Evolutionary conservation across 2,329 filamentous ascomycete genomes (phyloP).

Genomic region (Colletotrichum agaves): DNA sequence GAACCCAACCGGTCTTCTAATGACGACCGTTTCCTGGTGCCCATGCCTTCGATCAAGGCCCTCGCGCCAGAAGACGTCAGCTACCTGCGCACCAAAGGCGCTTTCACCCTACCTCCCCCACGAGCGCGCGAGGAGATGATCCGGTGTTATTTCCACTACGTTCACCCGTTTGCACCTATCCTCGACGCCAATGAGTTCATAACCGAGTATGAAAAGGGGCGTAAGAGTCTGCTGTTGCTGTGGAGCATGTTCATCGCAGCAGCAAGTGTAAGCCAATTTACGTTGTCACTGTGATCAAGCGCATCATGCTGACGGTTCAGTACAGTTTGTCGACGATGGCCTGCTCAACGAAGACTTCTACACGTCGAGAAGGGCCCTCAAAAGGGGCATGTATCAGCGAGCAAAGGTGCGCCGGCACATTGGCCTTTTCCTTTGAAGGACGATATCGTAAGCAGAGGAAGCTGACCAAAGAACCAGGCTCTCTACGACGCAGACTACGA

Average conservation of each 20-base stretch:
- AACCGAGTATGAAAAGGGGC: slow-evolving; percentile 21
- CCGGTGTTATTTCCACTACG: slow-evolving; percentile 41
- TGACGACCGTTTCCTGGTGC: slow-evolving; percentile 29
- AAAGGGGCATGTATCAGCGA: slow-evolving; percentile 49
- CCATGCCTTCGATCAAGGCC: slow-evolving; percentile 28
- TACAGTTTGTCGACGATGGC: background rate
- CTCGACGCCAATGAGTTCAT: slow-evolving; percentile 40
- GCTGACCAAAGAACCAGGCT: background rate
- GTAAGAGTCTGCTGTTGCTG: slow-evolving; percentile 38
- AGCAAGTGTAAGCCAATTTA: slow-evolving; percentile 43
- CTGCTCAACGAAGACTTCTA: slow-evolving; percentile 32
- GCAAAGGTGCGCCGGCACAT: slow-evolving; percentile 50
- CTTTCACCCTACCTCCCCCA: slow-evolving; percentile 36
- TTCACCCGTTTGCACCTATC: slow-evolving; percentile 42
- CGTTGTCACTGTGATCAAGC: fast-evolving
- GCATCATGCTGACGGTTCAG: background rate
- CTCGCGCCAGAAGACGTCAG: slow-evolving; percentile 27
- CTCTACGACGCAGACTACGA: slow-evolving; percentile 45
- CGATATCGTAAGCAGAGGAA: background rate
- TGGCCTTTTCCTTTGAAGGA: too few relatives aligned
- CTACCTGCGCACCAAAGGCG: slow-evolving; percentile 36
- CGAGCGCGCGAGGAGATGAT: slow-evolving; percentile 38
- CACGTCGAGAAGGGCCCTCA: slow-evolving; percentile 48
- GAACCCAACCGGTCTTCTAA: slow-evolving; percentile 25
- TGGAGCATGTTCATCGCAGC: slow-evolving; percentile 47